phyloP scores from a whole-genome alignment of 225 moss, liverwort and hornwort species.

The Asterella californica region DNA sequence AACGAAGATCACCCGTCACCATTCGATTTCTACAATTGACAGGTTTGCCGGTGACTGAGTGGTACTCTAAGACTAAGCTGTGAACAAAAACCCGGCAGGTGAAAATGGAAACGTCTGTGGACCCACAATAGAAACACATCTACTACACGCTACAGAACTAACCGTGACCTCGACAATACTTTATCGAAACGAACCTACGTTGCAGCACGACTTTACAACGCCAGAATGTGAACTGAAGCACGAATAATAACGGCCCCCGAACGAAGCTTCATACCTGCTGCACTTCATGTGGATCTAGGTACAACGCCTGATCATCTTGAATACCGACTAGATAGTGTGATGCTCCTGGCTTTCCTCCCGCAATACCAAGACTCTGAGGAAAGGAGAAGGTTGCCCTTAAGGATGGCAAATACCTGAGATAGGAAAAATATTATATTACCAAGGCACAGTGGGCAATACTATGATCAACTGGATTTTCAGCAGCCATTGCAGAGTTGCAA shows the following conservation, averaged over 20 bases:
- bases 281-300: slow-evolving; percentile 92
- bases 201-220: background rate
- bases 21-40: too few relatives aligned
- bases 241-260: background rate
- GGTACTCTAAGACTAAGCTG: background rate
- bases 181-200: background rate
- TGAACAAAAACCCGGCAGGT: background rate
- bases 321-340: slow-evolving; percentile 90
- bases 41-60: background rate
- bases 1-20: background rate
- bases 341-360: slow-evolving; percentile 93
- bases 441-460: background rate
- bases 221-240: background rate
- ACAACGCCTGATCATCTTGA: slow-evolving; percentile 93
- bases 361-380: slow-evolving; percentile 94
- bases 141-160: background rate
- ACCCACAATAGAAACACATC: background rate
- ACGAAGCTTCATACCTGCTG: slow-evolving; percentile 56
- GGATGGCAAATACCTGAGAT: slow-evolving; percentile 84
- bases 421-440: slow-evolving; percentile 1
- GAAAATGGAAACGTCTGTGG: background rate
- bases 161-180: background rate
- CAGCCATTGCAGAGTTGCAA: background rate
- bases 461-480: background rate
- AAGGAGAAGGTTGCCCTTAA: slow-evolving; percentile 84